Evolutionary conservation across 139 green algal genomes (phyloP), one percentile per base, ranked within the genome.

Genomic region (Micractinium sp.): DNA sequence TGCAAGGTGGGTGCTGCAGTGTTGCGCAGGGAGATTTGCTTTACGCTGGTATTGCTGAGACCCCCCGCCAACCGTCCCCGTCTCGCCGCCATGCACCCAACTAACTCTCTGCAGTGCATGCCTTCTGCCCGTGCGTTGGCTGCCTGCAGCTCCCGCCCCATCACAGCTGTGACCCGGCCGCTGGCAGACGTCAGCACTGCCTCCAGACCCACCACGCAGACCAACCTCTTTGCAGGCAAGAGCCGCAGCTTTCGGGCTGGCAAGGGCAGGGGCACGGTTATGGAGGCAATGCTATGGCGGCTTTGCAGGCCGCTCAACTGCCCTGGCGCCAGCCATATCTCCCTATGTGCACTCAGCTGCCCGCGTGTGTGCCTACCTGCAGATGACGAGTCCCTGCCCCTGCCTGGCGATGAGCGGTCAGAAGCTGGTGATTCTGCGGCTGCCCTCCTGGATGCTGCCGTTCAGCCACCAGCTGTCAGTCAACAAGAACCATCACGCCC

Each of bases 381-480:
- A 77, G 82, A 87, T 79, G 82, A 78, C 36, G 82, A 87, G 9
- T 77, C 60, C 3, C 63, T 87, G 82, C 82, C 82, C 25, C 82
- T 87, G 36, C 82, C 82, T 35, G 82, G 38, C 13, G 82, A 87
- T 63, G 82, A 87, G 63, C 63, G 20, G 63, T 31, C 63, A 23
- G 63, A 71, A 31, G 20, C 63, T 56, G 47, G 47, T 25, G 63
- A 71, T 25, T 27, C 20, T 25, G 63, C 63, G 63, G 78, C 12
- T 83, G 23, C 7, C 39, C 38, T 15, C 63, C 22, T 23, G 63
- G 63, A 25, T 71, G 63, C 9, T 27, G 20, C 63, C 63, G 18
- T 23, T 29, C 63, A 56, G 47, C 47, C 47, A n/a, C 7, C 67
- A 76, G 25, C 29, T 35, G 67, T 16, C 67, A 12, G 47, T 56